A percentile compares a stretch with the other conserved stretches of the same genome.
phyloP scores from a whole-genome alignment of 164 flowering plant genomes.

The Dillenia turbinata region DNA sequence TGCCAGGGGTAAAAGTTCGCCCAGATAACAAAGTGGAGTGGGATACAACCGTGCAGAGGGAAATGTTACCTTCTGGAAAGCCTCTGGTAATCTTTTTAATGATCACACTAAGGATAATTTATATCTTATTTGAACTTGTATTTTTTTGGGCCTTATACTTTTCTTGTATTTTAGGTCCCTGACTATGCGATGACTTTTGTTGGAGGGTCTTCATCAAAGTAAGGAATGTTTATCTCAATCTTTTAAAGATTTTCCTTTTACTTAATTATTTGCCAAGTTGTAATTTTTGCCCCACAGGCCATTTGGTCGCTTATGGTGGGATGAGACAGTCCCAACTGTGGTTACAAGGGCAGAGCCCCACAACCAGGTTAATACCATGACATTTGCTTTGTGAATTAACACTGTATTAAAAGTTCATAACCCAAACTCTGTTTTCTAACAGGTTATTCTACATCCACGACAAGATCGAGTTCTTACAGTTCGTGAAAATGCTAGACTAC shows the following conservation, averaged over 20 bases:
- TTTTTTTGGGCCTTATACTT: neutral
- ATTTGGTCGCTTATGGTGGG: constrained; percentile 84
- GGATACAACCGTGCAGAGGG: constrained; percentile 46
- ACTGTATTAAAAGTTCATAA: neutral
- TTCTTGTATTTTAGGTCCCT: constrained; percentile 48
- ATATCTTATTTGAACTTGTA: too few relatives aligned
- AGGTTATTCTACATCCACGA: constrained; percentile 62
- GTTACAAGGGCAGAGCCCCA: constrained; percentile 92
- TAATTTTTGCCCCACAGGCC: constrained; percentile 41
- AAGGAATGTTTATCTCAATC: constrained; percentile 10
- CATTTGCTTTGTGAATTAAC: too few relatives aligned
- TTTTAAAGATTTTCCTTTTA: neutral
- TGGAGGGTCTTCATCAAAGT: constrained; percentile 66
- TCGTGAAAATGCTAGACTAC: constrained; percentile 82
- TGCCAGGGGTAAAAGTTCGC: constrained; percentile 61
- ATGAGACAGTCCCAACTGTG: constrained; percentile 81
- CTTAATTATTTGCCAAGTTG: neutral
- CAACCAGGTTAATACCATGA: constrained; percentile 49
- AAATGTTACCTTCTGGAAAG: constrained; percentile 47
- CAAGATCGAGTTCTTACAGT: constrained; percentile 81
- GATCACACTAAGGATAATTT: neutral
- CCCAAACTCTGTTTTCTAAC: neutral
- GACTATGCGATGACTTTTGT: constrained; percentile 73
- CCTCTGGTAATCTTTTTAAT: constrained; percentile 47
- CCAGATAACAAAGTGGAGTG: constrained; percentile 48